Evolutionary conservation across 805 yeast genomes (phyloP), one percentile per base, ranked within the genome.

Genomic region (Candida odintsovae): DNA sequence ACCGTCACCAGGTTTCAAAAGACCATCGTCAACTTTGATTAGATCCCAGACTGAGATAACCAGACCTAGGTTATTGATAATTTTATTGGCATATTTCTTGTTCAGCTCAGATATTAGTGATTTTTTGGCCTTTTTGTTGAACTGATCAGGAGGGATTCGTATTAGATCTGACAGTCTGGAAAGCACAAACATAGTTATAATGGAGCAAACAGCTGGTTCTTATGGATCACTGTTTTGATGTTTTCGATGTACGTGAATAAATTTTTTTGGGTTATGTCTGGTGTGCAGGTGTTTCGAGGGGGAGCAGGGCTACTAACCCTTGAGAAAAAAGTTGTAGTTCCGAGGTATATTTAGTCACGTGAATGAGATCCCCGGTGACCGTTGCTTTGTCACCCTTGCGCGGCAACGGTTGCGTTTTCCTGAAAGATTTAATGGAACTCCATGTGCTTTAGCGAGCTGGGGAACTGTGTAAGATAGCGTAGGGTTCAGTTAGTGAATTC

Each of bases 1-100:
- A 9, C 99, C 98, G 66, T 94, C 98, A 9, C 99, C 98, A 1
- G 96, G 96, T 57, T 82, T 85, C 49, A 94, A 71, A 52, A 87
- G 73, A 5, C 98, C 99, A 56, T 94, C 98, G 42, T 86, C 87
- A 22, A 86, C 81, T n/a, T 75, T 76, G 40, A 82, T 66, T 4
- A 94, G 63, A 62, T 94, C 99, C 82, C 92, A 92, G 16, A 92
- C 75, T 2, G 94, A 75, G 16, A 94, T 68, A 39, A 89, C 90
- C 3, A 94, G 73, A 2, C 99, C 99, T 18, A 90, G 70, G 58
- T 85, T 85, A 43, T 83, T 84, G 38, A 94, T 77, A 47, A 94
- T 83, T 58, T 85, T 86, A 66, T 94, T 92, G 42, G 96, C 79
- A 61, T 83, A 90, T 64, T 90, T 92, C 51, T 75, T 77, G 63